Evolutionary conservation across 2,329 filamentous ascomycete genomes (phyloP), one percentile per base, ranked within the genome.

Genomic region (Hypoxylon sp.): DNA sequence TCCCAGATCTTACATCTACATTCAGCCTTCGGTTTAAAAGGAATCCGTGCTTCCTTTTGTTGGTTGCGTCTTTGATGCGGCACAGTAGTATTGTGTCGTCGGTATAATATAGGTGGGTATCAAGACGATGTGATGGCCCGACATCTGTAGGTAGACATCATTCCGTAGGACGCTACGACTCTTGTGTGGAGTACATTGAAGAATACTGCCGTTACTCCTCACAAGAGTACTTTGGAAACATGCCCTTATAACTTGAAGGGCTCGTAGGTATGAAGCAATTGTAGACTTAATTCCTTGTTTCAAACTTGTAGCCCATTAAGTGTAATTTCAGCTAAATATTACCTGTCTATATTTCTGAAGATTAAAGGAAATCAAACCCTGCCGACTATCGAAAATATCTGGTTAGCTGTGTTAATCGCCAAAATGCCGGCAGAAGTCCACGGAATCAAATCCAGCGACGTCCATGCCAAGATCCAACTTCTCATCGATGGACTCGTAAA

Each of bases 401-500:
- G 7, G 17, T 44, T 20, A 39, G 34, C 7, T 43, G 37, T 3
- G 11, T 48, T 19, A 34, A 32, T 48, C 17, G 39, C 24, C 60
- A 74, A 66, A 52, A 81, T 82, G 79, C 79, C 80, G 15, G 64
- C 76, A 62, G 74, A 80, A 68, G 64, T 81, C 47, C 75, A 83
- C 65, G 81, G 81, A 52, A 76, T 85, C 74, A 79, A 80, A 63
- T 76, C 82, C 19, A 74, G 74, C 64, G 78, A 84, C 58, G 75
- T 86, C 62, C 82, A 86, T 72, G 76, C 75, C 67, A 82, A 86
- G 61, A 88, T 94, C 73, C 81, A 86, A 39, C 81, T 87, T 17
- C 82, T 94, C 61, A 93, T 92, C 70, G 78, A 89, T 73, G 91
- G 91, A 72, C 82, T 94, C 43, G 84, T 94, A 75, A 91, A 91